Evolutionary conservation across 176 grass and related monocot genomes (phyloP), one percentile per base, ranked within the genome.

Genomic region (Urochloa ruziziensis): DNA sequence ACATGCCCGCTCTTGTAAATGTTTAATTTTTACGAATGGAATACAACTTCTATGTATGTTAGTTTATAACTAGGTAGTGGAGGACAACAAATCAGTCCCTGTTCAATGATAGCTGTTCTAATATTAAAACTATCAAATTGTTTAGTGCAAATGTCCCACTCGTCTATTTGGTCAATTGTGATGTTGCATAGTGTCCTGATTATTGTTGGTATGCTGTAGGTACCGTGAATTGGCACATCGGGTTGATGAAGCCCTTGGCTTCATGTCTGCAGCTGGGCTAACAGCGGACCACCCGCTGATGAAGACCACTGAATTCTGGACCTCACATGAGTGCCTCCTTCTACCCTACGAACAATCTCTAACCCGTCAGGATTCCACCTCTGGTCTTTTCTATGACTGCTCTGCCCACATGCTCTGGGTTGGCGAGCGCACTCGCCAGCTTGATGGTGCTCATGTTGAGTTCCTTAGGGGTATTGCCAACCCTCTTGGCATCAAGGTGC

Each of bases 391-490:
- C 82, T 97, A 97, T 5, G 94, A 97, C 51, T 97, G 94, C 36
- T 97, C 94, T 84, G 94, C 94, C 42, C 94, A 97, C 87, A 94
- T 97, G 84, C 78, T 97, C 63, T 97, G 94, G 94, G 94, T 90
- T 25, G 94, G 94, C 24, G 94, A 97, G 83, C 91, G 94, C 78
- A 97, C 94, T 54, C 91, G 94, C 43, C 94, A 97, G 70, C 91
- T 97, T 0, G 89, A 97, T 1, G 94, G 94, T 13, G 94, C 94
- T 52, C 94, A 97, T 86, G 89, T 97, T 33, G 94, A 97, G 80
- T 97, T 97, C 85, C 91, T 97, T 36, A 89, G 94, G 62, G 94
- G 94, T 46, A 70, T 97, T 36, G 82, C 91, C 73, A 97, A 97
- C 48, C 94, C 94, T 36, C 87, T 97, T 18, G 94, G 94, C 74